Evolutionary conservation across 1,284 basidiomycete species (phyloP), one percentile per base, ranked within the genome.

Genomic region (Omphalotus olearius): DNA sequence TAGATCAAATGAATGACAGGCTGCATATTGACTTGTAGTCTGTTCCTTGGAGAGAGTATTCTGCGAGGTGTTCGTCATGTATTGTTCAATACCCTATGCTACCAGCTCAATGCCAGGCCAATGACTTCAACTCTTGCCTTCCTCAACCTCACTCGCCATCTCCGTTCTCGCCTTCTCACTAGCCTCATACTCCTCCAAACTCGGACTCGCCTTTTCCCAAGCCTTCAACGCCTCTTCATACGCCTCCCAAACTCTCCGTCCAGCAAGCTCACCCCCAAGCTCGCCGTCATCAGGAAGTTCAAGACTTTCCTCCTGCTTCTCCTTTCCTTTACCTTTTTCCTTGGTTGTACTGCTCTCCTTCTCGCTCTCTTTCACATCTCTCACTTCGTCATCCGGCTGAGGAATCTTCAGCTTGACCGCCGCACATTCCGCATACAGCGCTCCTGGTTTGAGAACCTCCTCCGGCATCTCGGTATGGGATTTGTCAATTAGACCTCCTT

Each of bases 351-450:
- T 33, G 39, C 55, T 14, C 40, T 43, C 23, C 25, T 55, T 41
- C 17, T 17, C 23, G 17, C 25, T n/a, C 6, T 33, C 26, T 23
- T 45, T 25, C 16, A 23, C 25, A 26, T 20, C 23, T 23, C 14
- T 18, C n/a, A n/a, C 18, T n/a, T n/a, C n/a, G 4, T 14, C 10
- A 4, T 23, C 28, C 30, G 35, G n/a, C n/a, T 47, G 55, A 45
- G 73, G 73, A 30, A 85, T 68, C 14, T 63, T 66, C 10, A 87
- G 55, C 28, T 63, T 67, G 1, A 85, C 82, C 2, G 83, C 75
- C 0, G 81, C 79, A 57, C 85, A 88, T 59, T 90, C 85, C 11
- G 82, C 73, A 58, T 90, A 89, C 23, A 90, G 64, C n/a, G 83
- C 78, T 0, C 88, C 87, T 1, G 86, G 84, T 64, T 85, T 83